Evolutionary conservation across 306 rosid species (phyloP).

Genomic region (Rubus idaeus): DNA sequence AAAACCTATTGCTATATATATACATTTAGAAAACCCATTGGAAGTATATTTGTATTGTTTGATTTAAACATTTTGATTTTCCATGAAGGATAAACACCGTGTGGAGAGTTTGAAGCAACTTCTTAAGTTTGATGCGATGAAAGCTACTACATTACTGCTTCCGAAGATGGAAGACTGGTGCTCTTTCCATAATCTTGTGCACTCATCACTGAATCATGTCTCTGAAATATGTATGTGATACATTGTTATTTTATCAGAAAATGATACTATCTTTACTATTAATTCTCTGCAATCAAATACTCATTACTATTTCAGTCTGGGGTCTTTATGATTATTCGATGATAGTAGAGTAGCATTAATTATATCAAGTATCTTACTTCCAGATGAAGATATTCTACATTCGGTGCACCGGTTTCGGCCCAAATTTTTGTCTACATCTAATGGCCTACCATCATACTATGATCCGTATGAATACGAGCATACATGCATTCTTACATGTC

Average conservation of each 20-base stretch:
- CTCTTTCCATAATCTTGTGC: slow-evolving; percentile 64
- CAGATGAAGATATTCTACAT: slow-evolving; percentile 71
- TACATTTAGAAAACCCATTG: slow-evolving; percentile 2
- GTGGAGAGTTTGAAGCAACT: slow-evolving; percentile 60
- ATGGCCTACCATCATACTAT: slow-evolving; percentile 46
- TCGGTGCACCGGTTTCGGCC: slow-evolving; percentile 79
- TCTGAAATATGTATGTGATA: slow-evolving; percentile 64
- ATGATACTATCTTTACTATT: neutral
- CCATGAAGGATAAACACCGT: slow-evolving; percentile 56
- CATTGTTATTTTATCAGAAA: slow-evolving; percentile 19
- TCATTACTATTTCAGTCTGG: neutral
- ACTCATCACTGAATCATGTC: slow-evolving; percentile 62
- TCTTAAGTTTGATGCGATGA: slow-evolving; percentile 35
- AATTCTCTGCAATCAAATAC: neutral
- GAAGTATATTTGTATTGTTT: slow-evolving; percentile 9
- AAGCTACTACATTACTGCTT: slow-evolving; percentile 32
- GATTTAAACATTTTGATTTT: slow-evolving; percentile 24
- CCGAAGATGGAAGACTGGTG: slow-evolving; percentile 74
- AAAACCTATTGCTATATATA: neutral
- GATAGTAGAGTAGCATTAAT: neutral
- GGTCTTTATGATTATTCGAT: neutral
- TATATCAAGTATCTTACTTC: slow-evolving; percentile 12
- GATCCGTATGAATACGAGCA: slow-evolving; percentile 59
- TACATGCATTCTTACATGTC: slow-evolving; percentile 44
- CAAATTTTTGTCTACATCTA: slow-evolving; percentile 50